phyloP scores from a whole-genome alignment of 495 filamentous ascomycete genomes.

The Penicillium salamii region DNA sequence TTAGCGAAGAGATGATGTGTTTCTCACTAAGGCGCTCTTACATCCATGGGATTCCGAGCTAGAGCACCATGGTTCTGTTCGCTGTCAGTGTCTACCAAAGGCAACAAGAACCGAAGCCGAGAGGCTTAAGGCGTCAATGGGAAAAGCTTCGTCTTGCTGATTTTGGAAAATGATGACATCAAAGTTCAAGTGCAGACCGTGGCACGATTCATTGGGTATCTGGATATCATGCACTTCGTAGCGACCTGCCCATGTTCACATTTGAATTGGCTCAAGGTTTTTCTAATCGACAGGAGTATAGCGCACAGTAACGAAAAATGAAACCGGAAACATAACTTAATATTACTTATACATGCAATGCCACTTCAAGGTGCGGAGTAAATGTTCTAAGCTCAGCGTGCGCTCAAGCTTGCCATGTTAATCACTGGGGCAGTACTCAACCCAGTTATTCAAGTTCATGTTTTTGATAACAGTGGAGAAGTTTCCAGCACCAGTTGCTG shows the following conservation, averaged over 20 bases:
- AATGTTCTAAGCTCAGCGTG: not conserved
- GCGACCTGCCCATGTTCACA: not conserved
- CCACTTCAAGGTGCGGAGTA: not conserved
- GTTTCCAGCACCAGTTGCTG: slow-evolving; percentile 32
- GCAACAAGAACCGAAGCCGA: not conserved
- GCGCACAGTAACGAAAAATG: no score
- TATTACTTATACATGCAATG: slow-evolving; percentile 12
- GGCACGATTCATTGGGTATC: not conserved
- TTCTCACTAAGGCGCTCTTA: not conserved
- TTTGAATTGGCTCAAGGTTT: not conserved
- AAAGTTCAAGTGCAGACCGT: not conserved
- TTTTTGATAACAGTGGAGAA: slow-evolving; percentile 67
- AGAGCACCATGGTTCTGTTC: not conserved
- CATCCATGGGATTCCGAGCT: not conserved
- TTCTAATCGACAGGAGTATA: no score
- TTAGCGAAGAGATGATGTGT: not conserved
- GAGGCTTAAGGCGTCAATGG: not conserved
- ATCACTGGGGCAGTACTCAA: slow-evolving; percentile 45
- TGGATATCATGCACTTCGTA: slow-evolving; percentile 1
- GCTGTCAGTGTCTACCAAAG: not conserved
- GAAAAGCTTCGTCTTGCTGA: not conserved
- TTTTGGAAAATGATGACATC: not conserved
- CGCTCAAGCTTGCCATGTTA: not conserved
- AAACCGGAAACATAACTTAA: not conserved
- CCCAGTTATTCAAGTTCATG: slow-evolving; percentile 59